phyloP scores from a whole-genome alignment of 768 basidiomycete species.

The Lactifluus echinatus region DNA sequence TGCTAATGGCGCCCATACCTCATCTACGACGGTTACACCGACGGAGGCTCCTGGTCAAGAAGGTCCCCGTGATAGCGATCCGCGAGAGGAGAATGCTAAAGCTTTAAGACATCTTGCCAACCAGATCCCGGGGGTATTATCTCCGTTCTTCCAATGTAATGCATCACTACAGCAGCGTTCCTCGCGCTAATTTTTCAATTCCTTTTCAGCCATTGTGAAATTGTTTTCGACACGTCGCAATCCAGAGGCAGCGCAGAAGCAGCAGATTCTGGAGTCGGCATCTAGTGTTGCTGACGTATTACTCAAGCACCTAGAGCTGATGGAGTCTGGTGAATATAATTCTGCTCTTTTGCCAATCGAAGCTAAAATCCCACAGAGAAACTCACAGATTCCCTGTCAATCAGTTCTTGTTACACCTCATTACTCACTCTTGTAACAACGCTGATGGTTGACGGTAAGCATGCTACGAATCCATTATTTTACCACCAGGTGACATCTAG shows the following conservation, averaged over 20 bases:
- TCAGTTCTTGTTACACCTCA: conserved; percentile 44
- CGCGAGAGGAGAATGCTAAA: conserved; percentile 58
- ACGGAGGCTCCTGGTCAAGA: conserved; percentile 21
- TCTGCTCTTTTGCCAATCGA: neutral
- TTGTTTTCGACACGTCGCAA: conserved; percentile 77
- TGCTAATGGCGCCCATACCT: conserved; percentile 21
- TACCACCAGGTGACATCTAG: conserved; percentile 6
- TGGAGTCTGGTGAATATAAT: conserved; percentile 41
- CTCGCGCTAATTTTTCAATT: conserved; percentile 1
- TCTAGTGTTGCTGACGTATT: conserved; percentile 63
- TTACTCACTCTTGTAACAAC: conserved; percentile 45
- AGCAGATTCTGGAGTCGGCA: conserved; percentile 66
- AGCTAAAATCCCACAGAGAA: conserved; percentile 1
- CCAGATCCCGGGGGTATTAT: conserved; percentile 63
- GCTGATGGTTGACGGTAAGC: conserved; percentile 50
- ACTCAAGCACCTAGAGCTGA: conserved; percentile 54
- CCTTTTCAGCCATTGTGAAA: conserved; percentile 66
- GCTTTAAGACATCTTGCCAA: conserved; percentile 74
- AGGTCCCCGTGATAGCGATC: conserved; percentile 32
- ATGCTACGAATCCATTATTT: neutral
- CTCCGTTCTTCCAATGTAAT: conserved; percentile 83
- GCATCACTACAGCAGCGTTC: neutral
- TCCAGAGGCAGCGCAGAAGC: conserved; percentile 64
- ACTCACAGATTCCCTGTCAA: conserved; percentile 34
- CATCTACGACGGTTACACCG: conserved; percentile 18